These are phyloP conservation scores for Nemania sp. DNA, from an alignment of 2,329 filamentous ascomycete species.

Conservation along the genomic window DNA sequence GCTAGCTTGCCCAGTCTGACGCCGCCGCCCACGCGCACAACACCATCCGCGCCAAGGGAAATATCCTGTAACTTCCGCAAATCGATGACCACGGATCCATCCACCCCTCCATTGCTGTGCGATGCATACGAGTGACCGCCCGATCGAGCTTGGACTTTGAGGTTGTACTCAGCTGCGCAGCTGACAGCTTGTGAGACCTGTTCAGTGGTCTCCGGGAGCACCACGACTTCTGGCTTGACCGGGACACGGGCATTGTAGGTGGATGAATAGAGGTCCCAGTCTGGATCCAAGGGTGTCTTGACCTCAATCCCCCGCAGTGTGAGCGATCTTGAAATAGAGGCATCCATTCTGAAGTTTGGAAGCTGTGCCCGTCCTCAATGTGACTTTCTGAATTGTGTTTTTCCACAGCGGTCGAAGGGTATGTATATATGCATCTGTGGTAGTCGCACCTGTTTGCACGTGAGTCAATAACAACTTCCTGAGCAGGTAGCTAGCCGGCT, in stretches of 20 bases:
- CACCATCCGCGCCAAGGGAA: slow-evolving; percentile 21
- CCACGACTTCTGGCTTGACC: slow-evolving; percentile 29
- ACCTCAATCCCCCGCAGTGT: background rate
- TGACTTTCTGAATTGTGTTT: background rate
- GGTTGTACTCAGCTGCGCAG: slow-evolving; percentile 43
- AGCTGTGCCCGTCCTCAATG: no score
- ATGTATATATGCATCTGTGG: no score
- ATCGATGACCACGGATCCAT: slow-evolving; percentile 44
- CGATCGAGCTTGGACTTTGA: slow-evolving; percentile 54
- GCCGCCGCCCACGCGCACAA: slow-evolving; percentile 48
- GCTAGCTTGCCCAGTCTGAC: slow-evolving; percentile 51
- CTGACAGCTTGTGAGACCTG: slow-evolving; percentile 48
- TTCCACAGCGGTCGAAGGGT: background rate
- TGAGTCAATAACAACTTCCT: no score
- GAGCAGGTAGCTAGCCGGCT: no score
- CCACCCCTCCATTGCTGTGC: slow-evolving; percentile 45
- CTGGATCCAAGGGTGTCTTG: slow-evolving; percentile 20
- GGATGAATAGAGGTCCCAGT: slow-evolving; percentile 30
- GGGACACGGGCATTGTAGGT: slow-evolving; percentile 37
- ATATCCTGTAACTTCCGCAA: slow-evolving; percentile 40
- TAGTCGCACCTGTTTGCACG: no score
- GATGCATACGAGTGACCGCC: slow-evolving; percentile 57
- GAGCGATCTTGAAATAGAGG: slow-evolving; percentile 1
- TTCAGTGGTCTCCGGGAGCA: slow-evolving; percentile 32
- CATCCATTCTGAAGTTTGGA: background rate